phyloP scores from a whole-genome alignment of 805 yeast genomes.

The Saccharomycopsis guyanensis region DNA sequence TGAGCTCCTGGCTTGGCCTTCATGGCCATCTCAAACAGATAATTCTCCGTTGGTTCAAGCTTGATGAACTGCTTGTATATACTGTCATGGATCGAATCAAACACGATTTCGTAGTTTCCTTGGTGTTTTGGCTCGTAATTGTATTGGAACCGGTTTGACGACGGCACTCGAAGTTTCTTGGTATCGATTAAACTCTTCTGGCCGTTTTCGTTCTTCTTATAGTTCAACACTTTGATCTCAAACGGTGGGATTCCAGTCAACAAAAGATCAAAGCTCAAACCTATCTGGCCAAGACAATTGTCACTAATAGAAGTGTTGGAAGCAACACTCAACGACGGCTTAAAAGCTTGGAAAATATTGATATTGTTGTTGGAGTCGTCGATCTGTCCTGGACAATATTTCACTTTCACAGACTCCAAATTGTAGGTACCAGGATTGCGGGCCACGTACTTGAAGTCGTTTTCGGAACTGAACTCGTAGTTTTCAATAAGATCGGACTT shows the following conservation, averaged over 20 bases:
- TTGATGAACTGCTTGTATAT: constrained; percentile 42
- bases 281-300: constrained; percentile 88
- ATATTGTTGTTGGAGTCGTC: constrained; percentile 54
- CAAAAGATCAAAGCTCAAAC: constrained; percentile 63
- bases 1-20: constrained; percentile 58
- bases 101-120: constrained; percentile 73
- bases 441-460: constrained; percentile 31
- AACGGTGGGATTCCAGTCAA: constrained; percentile 81
- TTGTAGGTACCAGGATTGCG: constrained; percentile 60
- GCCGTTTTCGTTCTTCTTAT: constrained; percentile 38
- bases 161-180: constrained; percentile 30
- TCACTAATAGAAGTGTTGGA: constrained; percentile 53
- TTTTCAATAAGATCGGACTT: constrained; percentile 20
- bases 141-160: constrained; percentile 44
- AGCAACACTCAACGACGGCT: constrained; percentile 36
- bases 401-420: constrained; percentile 47
- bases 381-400: constrained; percentile 60
- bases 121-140: constrained; percentile 71
- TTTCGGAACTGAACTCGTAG: constrained; percentile 26
- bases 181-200: constrained; percentile 30
- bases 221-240: constrained; percentile 53
- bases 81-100: constrained; percentile 56
- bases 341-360: constrained; percentile 25
- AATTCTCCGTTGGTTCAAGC: constrained; percentile 32
- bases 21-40: constrained; percentile 61